Evolutionary conservation across 148 eudicot species (phyloP), one percentile per base, ranked within the genome.

Genomic region (Vaccinium macrocarpon): DNA sequence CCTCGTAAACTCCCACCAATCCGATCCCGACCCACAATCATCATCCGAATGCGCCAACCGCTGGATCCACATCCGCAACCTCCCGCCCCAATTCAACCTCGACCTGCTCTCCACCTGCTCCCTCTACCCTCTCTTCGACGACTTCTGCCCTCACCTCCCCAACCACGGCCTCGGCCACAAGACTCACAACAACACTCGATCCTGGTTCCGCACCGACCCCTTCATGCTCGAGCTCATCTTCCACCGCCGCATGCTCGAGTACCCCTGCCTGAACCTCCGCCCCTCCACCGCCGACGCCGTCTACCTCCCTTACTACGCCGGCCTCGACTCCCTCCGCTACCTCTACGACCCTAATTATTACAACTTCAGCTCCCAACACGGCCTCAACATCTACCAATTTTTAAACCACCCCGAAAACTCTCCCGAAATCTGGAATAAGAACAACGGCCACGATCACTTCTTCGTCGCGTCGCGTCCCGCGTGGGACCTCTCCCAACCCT

Each of bases 241-340:
- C 91, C 99, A 97, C 84, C 95, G 97, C 11, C 90, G 98, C 1
- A 90, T 97, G 80, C 93, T 93, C 46, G 99, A 97, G 51, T 95
- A 97, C 91, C 96, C 99, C 0, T 97, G 99, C 49, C 88, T 97
- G 12, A 87, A 92, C 29, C 0, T 90, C 48, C 89, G 92, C 13
- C 90, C 94, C 18, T 11, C 13, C 19, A 13, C 19, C 8, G 91
- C 99, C 51, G 70, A 77, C 85, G 99, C 97, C 64, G 55, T 97
- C 23, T 97, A 85, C 83, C 71, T 97, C 72, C 97, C 99, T 2
- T 97, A 95, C 46, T 95, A 95, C 78, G 88, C 91, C 49, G 92
- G 87, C 2, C 82, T 96, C 50, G 97, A 92, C 76, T 82, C 95
- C 53, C 78, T 94, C 15, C 77, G 84, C 8, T 95, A 88, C 85